Evolutionary conservation across 2,329 filamentous ascomycete species (phyloP), one percentile per base, ranked within the genome.

Genomic region (Zarea fungicola): DNA sequence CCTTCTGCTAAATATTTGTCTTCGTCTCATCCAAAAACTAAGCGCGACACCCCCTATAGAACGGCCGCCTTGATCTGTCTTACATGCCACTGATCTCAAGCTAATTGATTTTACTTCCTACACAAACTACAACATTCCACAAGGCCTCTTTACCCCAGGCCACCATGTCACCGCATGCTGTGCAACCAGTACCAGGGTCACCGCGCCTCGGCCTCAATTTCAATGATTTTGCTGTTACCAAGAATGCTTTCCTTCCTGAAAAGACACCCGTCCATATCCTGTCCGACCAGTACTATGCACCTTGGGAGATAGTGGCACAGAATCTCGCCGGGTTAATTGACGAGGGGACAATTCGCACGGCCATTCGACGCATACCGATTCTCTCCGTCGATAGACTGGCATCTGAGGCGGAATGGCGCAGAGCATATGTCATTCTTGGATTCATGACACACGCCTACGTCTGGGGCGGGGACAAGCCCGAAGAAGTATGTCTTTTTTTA

Each of bases 371-470:
- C 4, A 70, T 95, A n/a, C 84, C 87, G 0, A 64, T 89, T 1
- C 73, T 96, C 1, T 84, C 83, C 1, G 85, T 84, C 1, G 73
- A 80, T 16, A 71, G 76, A 6, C 72, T 96, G 6, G 63, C 66
- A 4, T 76, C 75, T 2, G 83, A 88, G 56, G 67, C 78, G 1
- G 86, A 95, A 70, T 95, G 88, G 88, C 76, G 85, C 55, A 76
- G 90, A 56, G 89, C 89, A 48, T 95, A 95, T 65, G 77, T 84
- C 3, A 74, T 95, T 7, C 72, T 96, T 35, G 81, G 79, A 0
- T 93, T 95, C 60, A 77, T 95, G 48, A 76, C 88, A 1, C 89
- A 97, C 65, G 84, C 81, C 9, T 95, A 96, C 65, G 83, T 96
- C 18, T 97, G 92, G 92, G 89, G 89, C 49, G 89, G 87, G 19